Percentiles rank a stretch among this genome's conserved stretches.
Evolutionary conservation across 192 early-diverging fungal species (phyloP).

Genomic region (Spizellomyces sp.): DNA sequence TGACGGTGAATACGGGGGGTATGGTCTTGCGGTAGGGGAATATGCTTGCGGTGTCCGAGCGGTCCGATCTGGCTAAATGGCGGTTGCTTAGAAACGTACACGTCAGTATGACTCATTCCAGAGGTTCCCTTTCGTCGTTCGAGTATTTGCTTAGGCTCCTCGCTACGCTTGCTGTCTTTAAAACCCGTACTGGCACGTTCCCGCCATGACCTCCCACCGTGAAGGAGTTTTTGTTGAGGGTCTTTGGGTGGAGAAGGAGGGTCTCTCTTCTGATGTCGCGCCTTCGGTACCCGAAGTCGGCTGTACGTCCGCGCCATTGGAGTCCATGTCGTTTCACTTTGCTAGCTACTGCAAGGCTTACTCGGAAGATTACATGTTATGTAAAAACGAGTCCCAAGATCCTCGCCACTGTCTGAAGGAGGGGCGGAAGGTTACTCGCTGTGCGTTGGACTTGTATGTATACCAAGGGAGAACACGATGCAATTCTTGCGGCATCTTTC

Average conservation of each 20-base stretch:
- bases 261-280: conserved; percentile 65
- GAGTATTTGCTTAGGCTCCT: too few relatives aligned
- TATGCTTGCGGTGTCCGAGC: too few relatives aligned
- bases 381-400: conserved; percentile 89
- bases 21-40: too few relatives aligned
- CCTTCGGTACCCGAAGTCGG: conserved; percentile 86
- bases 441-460: conserved; percentile 72
- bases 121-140: too few relatives aligned
- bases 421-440: conserved; percentile 94
- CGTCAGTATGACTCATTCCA: too few relatives aligned
- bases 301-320: conserved; percentile 86
- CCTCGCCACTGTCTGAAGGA: conserved; percentile 92
- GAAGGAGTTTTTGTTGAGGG: conserved; percentile 51
- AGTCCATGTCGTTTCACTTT: conserved; percentile 89
- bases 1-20: too few relatives aligned
- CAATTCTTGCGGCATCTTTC: conserved; percentile 5
- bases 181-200: not conserved
- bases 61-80: too few relatives aligned
- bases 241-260: conserved; percentile 83
- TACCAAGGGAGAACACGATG: not conserved
- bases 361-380: conserved; percentile 96
- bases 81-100: too few relatives aligned
- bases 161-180: too few relatives aligned
- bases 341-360: conserved; percentile 87
- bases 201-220: conserved; percentile 32